Evolutionary conservation across 78 protist species (phyloP).

Genomic region (Isochrysis galbana): DNA sequence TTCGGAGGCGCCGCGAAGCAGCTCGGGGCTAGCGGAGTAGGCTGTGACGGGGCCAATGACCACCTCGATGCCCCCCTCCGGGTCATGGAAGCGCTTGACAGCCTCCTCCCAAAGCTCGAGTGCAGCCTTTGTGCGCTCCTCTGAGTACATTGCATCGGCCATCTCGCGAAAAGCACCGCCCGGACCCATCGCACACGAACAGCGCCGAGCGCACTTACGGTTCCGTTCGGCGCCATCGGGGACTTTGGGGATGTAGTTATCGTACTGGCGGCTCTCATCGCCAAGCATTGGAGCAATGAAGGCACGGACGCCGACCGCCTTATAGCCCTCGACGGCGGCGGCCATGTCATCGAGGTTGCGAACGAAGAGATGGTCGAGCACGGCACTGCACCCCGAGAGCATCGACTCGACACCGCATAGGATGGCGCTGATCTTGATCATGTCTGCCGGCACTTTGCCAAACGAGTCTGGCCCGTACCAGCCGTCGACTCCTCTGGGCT

Average conservation of each 20-base stretch:
- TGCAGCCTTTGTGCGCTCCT: background rate
- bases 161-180: background rate
- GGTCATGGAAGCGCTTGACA: background rate
- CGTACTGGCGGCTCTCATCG: background rate
- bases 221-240: background rate
- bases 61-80: background rate
- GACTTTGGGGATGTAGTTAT: background rate
- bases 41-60: background rate
- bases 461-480: background rate
- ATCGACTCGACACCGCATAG: background rate
- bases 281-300: background rate
- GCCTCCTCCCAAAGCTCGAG: background rate
- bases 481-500: background rate
- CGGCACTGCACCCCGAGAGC: background rate
- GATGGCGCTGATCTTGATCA: background rate
- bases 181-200: background rate
- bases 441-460: background rate
- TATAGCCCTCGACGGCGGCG: background rate
- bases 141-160: background rate
- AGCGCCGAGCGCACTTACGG: background rate
- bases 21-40: background rate
- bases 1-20: background rate
- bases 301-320: slow-evolving; percentile 15
- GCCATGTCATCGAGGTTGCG: background rate
- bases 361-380: background rate